Conservation (phyloP, 2,329 filamentous ascomycete genomes). For the Xylaria sp. region DNA sequence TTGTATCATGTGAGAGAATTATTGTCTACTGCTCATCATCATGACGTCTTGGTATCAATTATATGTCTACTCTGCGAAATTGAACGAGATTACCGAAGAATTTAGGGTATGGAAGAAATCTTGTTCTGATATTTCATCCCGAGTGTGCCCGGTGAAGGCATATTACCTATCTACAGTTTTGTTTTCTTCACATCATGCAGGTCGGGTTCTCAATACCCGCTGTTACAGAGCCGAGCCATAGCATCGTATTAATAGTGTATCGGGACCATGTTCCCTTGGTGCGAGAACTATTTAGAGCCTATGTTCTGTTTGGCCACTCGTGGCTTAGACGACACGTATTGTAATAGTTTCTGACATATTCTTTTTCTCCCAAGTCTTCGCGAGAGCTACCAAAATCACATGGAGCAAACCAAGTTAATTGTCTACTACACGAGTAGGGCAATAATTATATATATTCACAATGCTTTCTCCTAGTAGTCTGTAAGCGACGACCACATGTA, state of each 20-base stretch:
- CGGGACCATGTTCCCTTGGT: too few species aligned
- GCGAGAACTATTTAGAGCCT: neutral
- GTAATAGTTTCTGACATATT: neutral
- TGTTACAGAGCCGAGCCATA: neutral
- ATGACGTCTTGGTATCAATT: neutral
- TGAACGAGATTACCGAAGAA: neutral
- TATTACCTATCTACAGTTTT: neutral
- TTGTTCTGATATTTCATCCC: neutral
- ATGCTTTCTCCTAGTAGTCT: conserved; percentile 9
- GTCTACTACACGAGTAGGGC: neutral
- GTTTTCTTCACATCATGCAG: neutral
- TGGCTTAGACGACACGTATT: neutral
- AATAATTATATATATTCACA: conserved; percentile 2
- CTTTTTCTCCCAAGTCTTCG: neutral
- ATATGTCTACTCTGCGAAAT: too few species aligned
- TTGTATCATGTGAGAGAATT: neutral
- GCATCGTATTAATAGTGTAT: too few species aligned
- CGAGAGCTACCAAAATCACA: neutral
- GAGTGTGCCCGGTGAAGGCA: neutral
- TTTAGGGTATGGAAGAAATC: neutral
- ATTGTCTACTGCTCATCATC: neutral
- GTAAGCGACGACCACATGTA: conserved; percentile 24
- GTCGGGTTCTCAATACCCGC: neutral
- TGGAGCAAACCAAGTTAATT: neutral
- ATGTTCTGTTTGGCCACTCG: neutral